A percentile compares a stretch with the other conserved stretches of the same genome.
These are phyloP conservation scores for Suillus bovinus DNA, from an alignment of 768 basidiomycete species.

Conservation along the genomic window DNA sequence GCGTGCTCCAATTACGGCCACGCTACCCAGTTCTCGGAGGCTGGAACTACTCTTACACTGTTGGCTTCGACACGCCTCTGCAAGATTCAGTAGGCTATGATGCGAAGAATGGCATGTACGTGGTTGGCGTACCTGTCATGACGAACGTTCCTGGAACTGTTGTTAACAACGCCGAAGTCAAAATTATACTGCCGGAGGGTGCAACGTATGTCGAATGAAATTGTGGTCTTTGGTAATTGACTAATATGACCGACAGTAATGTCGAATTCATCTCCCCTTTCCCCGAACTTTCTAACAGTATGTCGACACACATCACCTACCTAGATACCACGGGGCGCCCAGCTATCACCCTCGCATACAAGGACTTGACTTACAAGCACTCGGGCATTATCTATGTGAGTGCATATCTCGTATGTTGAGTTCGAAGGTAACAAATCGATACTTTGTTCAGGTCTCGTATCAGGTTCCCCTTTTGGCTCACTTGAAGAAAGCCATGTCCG, in stretches of 20 bases:
- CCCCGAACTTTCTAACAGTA: conserved; percentile 58
- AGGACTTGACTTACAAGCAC: conserved; percentile 77
- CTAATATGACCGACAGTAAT: conserved; percentile 50
- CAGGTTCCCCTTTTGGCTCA: conserved; percentile 78
- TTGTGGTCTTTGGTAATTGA: conserved; percentile 11
- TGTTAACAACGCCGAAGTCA: conserved; percentile 76
- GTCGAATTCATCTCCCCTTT: conserved; percentile 79
- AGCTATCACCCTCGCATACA: conserved; percentile 69
- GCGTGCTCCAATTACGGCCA: conserved; percentile 80
- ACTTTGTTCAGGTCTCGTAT: conserved; percentile 74
- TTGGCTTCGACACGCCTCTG: conserved; percentile 92
- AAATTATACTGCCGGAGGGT: conserved; percentile 90
- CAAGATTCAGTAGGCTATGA: conserved; percentile 72
- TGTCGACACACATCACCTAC: conserved; percentile 80
- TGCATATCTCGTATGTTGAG: conserved; percentile 18
- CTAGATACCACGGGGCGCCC: conserved; percentile 92
- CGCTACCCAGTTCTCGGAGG: conserved; percentile 94
- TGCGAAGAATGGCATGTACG: conserved; percentile 59
- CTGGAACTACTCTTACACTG: conserved; percentile 95
- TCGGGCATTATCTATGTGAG: conserved; percentile 80
- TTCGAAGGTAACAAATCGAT: conserved; percentile 12
- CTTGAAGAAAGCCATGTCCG: conserved; percentile 82
- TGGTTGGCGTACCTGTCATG: conserved; percentile 84
- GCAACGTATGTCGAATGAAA: conserved; percentile 67
- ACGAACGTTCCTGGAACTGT: conserved; percentile 79